phyloP scores from a whole-genome alignment of 306 rosid genomes.

The Quercus dentata region DNA sequence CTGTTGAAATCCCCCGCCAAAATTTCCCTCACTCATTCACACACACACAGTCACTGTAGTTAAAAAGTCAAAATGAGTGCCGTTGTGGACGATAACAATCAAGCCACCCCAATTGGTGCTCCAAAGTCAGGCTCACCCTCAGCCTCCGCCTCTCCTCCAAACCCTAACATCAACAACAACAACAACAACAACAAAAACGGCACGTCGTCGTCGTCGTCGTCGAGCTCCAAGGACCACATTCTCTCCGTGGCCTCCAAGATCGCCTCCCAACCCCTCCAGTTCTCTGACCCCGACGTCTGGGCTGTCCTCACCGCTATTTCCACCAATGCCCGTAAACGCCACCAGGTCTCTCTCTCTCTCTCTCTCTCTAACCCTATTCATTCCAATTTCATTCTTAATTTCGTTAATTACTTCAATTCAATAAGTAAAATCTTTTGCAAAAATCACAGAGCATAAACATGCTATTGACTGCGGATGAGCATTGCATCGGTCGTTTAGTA shows the following conservation, averaged over 20 bases:
- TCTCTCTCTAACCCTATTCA: background rate
- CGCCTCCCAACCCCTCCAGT: constrained; percentile 70
- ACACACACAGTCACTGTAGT: no score
- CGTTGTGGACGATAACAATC: constrained; percentile 24
- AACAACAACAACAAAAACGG: background rate
- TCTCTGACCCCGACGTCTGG: constrained; percentile 68
- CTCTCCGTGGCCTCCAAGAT: constrained; percentile 62
- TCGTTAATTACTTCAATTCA: background rate
- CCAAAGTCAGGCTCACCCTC: background rate
- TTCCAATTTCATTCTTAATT: background rate
- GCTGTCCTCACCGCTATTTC: constrained; percentile 96
- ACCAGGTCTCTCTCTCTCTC: constrained; percentile 36
- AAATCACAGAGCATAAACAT: constrained; percentile 70
- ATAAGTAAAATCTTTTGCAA: background rate
- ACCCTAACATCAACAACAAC: background rate
- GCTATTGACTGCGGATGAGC: constrained; percentile 67
- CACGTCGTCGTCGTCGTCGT: background rate
- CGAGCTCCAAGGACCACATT: constrained; percentile 45
- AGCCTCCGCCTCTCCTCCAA: background rate
- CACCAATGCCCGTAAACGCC: constrained; percentile 75
- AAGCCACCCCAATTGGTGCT: background rate
- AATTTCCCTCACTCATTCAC: background rate
- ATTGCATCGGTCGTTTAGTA: constrained; percentile 61
- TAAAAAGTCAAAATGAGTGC: constrained; percentile 29
- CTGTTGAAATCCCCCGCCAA: constrained; percentile 52